Evolutionary conservation across 2,329 filamentous ascomycete genomes (phyloP).

Genomic region (Anthostomella pinea): DNA sequence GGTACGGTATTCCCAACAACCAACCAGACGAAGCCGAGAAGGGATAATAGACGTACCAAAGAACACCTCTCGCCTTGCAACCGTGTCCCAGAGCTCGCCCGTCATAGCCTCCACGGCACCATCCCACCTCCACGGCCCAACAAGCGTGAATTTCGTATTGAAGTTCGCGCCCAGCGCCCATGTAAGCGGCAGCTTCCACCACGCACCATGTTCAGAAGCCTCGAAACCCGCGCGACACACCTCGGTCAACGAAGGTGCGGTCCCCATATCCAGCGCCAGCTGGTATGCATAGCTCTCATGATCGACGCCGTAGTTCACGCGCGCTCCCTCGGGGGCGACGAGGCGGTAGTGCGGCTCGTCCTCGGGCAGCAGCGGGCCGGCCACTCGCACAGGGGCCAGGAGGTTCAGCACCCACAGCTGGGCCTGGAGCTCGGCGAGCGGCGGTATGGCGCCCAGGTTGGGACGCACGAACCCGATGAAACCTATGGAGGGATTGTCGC

Average conservation of each 20-base stretch:
- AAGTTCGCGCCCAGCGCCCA: slow-evolving; percentile 51
- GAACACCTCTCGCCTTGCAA: slow-evolving; percentile 20
- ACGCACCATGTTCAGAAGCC: slow-evolving; percentile 1
- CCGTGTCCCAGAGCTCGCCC: slow-evolving; percentile 37
- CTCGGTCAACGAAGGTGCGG: slow-evolving; percentile 37
- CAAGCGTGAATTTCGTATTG: slow-evolving; percentile 46
- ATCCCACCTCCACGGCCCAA: slow-evolving; percentile 43
- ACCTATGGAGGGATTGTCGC: slow-evolving; percentile 36
- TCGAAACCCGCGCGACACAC: slow-evolving; percentile 32
- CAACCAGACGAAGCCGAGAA: neutral
- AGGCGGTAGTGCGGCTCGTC: slow-evolving; percentile 42
- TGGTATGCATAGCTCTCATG: slow-evolving; percentile 51
- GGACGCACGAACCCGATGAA: slow-evolving; percentile 49
- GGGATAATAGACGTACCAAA: slow-evolving; percentile 14
- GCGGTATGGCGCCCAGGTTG: slow-evolving; percentile 43
- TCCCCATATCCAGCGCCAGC: slow-evolving; percentile 48
- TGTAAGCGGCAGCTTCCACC: slow-evolving; percentile 37
- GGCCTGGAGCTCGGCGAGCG: slow-evolving; percentile 47
- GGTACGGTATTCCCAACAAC: neutral
- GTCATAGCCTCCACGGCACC: slow-evolving; percentile 38
- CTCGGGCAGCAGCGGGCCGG: slow-evolving; percentile 9
- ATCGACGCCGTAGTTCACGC: slow-evolving; percentile 38
- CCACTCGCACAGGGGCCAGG: slow-evolving; percentile 21
- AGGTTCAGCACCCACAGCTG: slow-evolving; percentile 45
- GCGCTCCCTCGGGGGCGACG: slow-evolving; percentile 32